Evolutionary conservation across 129 eudicot genomes (phyloP), one percentile per base, ranked within the genome.

Genomic region (Centaurea solstitialis): DNA sequence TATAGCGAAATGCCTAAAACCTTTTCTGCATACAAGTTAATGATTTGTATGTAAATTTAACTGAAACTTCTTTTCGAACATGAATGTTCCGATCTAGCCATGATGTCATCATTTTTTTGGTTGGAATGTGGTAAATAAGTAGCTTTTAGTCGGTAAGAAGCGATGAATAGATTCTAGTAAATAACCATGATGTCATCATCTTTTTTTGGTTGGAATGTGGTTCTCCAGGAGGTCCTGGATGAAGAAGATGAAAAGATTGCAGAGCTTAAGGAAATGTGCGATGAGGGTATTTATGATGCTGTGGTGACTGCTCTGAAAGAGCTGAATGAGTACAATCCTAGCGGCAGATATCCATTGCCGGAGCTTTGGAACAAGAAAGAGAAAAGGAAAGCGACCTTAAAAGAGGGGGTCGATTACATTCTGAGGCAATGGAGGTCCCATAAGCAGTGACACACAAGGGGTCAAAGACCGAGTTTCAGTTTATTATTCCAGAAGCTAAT

Each of bases 301-400:
- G 83, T 87, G 6, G 68, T 75, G 6, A 43, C 40, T 17, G 85
- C 90, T 10, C 62, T 83, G 71, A 6, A 62, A 73, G 87, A 87
- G 43, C 39, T 87, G 24, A 83, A 87, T 9, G 85, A 87, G 45
- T 83, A 76, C 70, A 87, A 83, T 59, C 87, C 87, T 17, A 76
- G 87, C 17, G 86, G 87, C 26, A 80, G 90, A 79, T 80, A 83
- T 59, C 77, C 77, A 4, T 62, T 83, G 38, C 75, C 81, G 9
- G 90, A 83, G 33, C 74, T 87, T 12, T 87, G 90, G 87, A 80
- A 80, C 62, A 61, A 53, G 9, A 83, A 73, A 26, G 71, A 72
- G 12, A 65, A 26, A 3, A 76, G 81, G 18, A 87, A 75, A 23
- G 90, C 87, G 1, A 80, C 70, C 38, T 40, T 87, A 74, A 83